Conservation (phyloP, 192 early-diverging fungal species). For the Coemansia sp. region DNA sequence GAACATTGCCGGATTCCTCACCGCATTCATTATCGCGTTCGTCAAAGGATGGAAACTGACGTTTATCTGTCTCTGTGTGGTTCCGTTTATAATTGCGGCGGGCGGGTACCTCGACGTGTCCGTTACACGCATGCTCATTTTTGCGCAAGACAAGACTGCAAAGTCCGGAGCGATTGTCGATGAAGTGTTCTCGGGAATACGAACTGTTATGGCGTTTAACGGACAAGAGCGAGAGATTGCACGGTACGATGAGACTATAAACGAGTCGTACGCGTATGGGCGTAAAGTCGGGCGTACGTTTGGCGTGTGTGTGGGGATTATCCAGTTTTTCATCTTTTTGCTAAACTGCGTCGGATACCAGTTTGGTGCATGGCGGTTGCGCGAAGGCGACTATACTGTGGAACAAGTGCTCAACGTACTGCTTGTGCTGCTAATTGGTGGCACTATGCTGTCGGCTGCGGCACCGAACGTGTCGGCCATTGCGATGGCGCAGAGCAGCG, state of each 20-base stretch:
- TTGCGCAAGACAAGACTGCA: conserved; percentile 1
- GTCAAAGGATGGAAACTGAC: conserved; percentile 76
- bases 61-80: conserved; percentile 68
- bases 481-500: conserved; percentile 5
- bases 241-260: background rate
- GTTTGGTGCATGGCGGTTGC: conserved; percentile 2
- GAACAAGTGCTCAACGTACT: background rate
- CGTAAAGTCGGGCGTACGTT: background rate
- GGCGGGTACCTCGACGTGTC: background rate
- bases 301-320: background rate
- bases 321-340: conserved; percentile 1
- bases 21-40: conserved; percentile 77
- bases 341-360: conserved; percentile 4
- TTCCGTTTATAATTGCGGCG: conserved; percentile 67
- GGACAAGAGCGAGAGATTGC: background rate
- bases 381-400: background rate
- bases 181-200: background rate
- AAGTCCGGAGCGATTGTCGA: background rate
- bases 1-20: conserved; percentile 63
- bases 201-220: background rate
- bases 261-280: background rate
- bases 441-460: background rate
- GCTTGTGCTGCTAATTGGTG: conserved; percentile 1
- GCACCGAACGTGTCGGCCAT: conserved; percentile 4
- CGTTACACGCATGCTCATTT: background rate